A percentile compares a stretch with the other conserved stretches of the same genome.
phyloP scores from a whole-genome alignment of 805 yeast species.

The Saccharomyces kudriavzevii region DNA sequence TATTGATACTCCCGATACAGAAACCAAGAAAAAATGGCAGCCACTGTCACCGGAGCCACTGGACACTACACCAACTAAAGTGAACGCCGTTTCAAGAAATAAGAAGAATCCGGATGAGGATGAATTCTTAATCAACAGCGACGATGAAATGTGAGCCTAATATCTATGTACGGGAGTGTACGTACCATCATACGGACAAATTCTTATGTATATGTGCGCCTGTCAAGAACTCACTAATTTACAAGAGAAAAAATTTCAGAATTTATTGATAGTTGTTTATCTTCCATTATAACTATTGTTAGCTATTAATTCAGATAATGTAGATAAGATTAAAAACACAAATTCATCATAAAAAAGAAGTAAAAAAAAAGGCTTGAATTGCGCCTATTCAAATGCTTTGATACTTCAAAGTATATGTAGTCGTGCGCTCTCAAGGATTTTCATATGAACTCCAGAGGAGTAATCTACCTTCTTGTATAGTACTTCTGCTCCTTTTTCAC shows the following conservation, averaged over 20 bases:
- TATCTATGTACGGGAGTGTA: neutral
- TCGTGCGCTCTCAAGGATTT: neutral
- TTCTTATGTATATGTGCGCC: neutral
- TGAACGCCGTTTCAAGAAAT: slow-evolving; percentile 8
- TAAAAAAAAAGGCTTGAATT: neutral
- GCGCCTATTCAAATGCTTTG: neutral
- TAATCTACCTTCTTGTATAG: neutral
- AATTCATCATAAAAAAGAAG: slow-evolving; percentile 18
- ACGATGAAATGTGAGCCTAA: slow-evolving; percentile 21
- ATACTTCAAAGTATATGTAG: neutral
- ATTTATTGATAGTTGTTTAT: slow-evolving; percentile 1
- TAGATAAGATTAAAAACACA: slow-evolving; percentile 27
- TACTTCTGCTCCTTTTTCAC: neutral
- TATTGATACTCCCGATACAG: slow-evolving; percentile 27
- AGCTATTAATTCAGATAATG: slow-evolving; percentile 29
- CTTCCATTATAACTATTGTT: slow-evolving; percentile 15
- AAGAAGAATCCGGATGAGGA: slow-evolving; percentile 14
- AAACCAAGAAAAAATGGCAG: slow-evolving; percentile 20
- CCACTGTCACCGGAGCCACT: slow-evolving; percentile 24
- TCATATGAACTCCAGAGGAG: neutral
- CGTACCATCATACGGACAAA: neutral
- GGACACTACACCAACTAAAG: slow-evolving; percentile 22
- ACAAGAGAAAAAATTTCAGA: slow-evolving; percentile 1
- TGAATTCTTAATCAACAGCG: slow-evolving; percentile 28
- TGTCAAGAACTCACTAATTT: neutral